A percentile compares a stretch with the other conserved stretches of the same genome.
Evolutionary conservation across 106 monocot species (phyloP).

Genomic region (Alisma plantagoaquatica): DNA sequence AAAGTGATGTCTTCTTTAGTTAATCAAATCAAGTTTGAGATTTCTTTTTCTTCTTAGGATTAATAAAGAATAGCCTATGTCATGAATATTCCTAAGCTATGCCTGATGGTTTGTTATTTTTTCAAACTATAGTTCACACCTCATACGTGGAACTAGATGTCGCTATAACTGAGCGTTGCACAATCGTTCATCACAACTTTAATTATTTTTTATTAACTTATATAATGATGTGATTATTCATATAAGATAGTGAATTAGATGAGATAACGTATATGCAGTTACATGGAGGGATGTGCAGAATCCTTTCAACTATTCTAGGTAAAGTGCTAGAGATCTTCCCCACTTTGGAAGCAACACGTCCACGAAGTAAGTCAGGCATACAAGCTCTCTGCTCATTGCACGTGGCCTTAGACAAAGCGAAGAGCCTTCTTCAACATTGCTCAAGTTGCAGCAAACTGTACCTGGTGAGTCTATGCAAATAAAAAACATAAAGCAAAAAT

Average conservation of each 20-base stretch:
- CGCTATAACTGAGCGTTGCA: neutral
- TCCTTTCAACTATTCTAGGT: conserved; percentile 35
- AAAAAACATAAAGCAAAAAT: too few relatives aligned
- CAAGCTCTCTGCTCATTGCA: conserved; percentile 74
- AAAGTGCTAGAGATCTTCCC: conserved; percentile 68
- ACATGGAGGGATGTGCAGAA: conserved; percentile 58
- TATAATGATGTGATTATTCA: too few relatives aligned
- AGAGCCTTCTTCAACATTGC: conserved; percentile 70
- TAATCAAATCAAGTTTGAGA: too few relatives aligned
- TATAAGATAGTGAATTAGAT: too few relatives aligned
- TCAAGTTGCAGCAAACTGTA: conserved; percentile 83
- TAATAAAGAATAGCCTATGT: too few relatives aligned
- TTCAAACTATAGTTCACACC: neutral
- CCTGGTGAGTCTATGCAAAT: conserved; percentile 60
- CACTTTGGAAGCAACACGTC: conserved; percentile 62
- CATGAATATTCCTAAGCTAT: too few relatives aligned
- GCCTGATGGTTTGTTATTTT: too few relatives aligned
- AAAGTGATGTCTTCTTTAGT: too few relatives aligned
- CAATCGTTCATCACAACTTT: neutral
- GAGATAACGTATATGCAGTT: conserved; percentile 45
- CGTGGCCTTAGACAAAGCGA: conserved; percentile 65
- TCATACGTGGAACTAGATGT: neutral
- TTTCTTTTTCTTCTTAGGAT: too few relatives aligned
- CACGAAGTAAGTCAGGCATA: conserved; percentile 83
- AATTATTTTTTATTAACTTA: neutral